Evolutionary conservation across 2,329 filamentous ascomycete genomes (phyloP).

Genomic region (Penicillium sp.): DNA sequence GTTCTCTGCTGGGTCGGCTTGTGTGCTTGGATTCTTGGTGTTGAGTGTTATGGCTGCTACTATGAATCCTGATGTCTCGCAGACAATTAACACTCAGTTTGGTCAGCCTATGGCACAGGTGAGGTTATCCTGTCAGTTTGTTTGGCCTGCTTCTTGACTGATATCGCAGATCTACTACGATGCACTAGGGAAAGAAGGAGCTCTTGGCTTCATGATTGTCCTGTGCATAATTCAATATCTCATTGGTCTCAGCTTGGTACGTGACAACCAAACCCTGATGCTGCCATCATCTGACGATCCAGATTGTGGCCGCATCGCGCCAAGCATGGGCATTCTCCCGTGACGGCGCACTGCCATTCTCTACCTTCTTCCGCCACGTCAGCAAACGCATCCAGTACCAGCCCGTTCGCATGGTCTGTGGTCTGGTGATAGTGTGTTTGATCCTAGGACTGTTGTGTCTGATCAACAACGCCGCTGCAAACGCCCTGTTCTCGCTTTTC

Average conservation of each 20-base stretch:
- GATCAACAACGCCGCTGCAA: slow-evolving; percentile 58
- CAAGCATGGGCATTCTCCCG: slow-evolving; percentile 65
- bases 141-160: background rate
- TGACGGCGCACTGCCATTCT: slow-evolving; percentile 63
- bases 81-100: slow-evolving; percentile 48
- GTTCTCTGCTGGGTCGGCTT: slow-evolving; percentile 42
- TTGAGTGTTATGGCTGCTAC: slow-evolving; percentile 59
- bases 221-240: slow-evolving; percentile 63
- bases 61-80: slow-evolving; percentile 54
- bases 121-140: background rate
- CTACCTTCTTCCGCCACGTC: slow-evolving; percentile 57
- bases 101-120: slow-evolving; percentile 61
- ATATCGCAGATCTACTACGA: slow-evolving; percentile 57
- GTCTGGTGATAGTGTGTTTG: slow-evolving; percentile 51
- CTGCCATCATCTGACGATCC: slow-evolving; percentile 10
- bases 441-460: slow-evolving; percentile 59
- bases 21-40: slow-evolving; percentile 56
- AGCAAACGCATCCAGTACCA: slow-evolving; percentile 57
- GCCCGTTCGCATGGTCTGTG: slow-evolving; percentile 58
- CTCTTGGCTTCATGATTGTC: slow-evolving; percentile 59
- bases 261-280: background rate
- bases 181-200: slow-evolving; percentile 59
- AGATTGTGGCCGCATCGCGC: slow-evolving; percentile 58
- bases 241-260: slow-evolving; percentile 57
- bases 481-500: slow-evolving; percentile 56